Evolutionary conservation across 208 protist species (phyloP), one percentile per base, ranked within the genome.

Genomic region (Leishmania gerbilli): DNA sequence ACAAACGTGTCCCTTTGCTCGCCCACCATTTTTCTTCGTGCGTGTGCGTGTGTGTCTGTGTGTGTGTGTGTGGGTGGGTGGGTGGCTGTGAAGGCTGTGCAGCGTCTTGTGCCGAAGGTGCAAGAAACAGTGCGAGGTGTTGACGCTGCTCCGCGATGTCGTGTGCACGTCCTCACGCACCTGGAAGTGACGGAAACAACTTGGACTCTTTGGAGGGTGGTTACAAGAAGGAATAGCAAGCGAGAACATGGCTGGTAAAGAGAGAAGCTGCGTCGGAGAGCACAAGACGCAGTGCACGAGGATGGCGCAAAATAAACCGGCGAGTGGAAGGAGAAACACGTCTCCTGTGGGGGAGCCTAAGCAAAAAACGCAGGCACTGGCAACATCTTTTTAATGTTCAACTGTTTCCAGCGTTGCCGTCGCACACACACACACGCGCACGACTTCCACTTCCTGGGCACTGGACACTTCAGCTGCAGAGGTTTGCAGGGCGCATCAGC

Each of bases 1-100:
- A 95, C 88, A 82, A 97, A 98, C 49, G 88, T 84, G 77, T 95
- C 90, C 13, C 95, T 91, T 60, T 84, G 83, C 42, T 89, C 86
- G 42, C 83, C 68, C 42, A 86, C 74, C 93, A 96, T 95, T 45
- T 76, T 6, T 42, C 1, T 49, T 24, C 13, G 31, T 24, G 19
- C 19, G 71, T 2, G 42, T 42, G 34, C 27, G 71, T 31, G 49
- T 42, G 71, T 47, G 71, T 56, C 19, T 74, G 69, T 74, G 69
- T 74, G 31, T 19, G 17, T 47, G 51, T 13, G 40, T 27, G 49
- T 15, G 37, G 37, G 37, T 1, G 37, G 37, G 37, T 1, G 37
- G 37, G 37, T 1, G 72, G 42, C 42, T 62, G 19, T 24, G 13
- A 76, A 62, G 31, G 11, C 72, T 62, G 31, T 45, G 51, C 24